Evolutionary conservation across 1,139 yeast species (phyloP).

Genomic region (Zygotorulaspora mrakii): DNA sequence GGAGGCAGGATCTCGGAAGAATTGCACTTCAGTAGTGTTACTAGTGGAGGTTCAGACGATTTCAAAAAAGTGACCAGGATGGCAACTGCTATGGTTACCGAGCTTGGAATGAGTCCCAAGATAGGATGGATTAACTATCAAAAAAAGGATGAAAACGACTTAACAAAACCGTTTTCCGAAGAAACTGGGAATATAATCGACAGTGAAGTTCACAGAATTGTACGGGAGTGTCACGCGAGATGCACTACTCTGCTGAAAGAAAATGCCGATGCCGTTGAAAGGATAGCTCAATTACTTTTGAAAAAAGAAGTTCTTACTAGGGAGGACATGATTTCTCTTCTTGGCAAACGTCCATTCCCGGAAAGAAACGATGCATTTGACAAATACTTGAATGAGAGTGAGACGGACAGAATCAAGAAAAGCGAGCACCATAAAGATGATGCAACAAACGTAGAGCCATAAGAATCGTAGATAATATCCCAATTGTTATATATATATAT

Average conservation of each 20-base stretch:
- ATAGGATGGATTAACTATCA: constrained; percentile 58
- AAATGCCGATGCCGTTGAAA: constrained; percentile 58
- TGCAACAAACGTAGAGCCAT: not conserved
- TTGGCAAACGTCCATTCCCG: constrained; percentile 74
- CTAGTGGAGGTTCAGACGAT: constrained; percentile 80
- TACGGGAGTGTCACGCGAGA: constrained; percentile 49
- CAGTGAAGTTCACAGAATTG: constrained; percentile 58
- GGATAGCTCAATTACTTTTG: constrained; percentile 65
- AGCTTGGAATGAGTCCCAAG: constrained; percentile 70
- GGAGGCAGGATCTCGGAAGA: constrained; percentile 83
- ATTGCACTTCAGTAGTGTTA: constrained; percentile 68
- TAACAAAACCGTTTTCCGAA: constrained; percentile 68
- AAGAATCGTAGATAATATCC: not conserved
- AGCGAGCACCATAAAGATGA: constrained; percentile 14
- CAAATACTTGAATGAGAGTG: constrained; percentile 54
- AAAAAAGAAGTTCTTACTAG: constrained; percentile 71
- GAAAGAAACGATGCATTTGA: constrained; percentile 79
- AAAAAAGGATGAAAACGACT: constrained; percentile 50
- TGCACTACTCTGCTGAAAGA: constrained; percentile 56
- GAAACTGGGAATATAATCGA: constrained; percentile 65
- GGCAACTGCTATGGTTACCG: constrained; percentile 75
- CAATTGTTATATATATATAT: not conserved
- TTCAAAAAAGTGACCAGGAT: constrained; percentile 73
- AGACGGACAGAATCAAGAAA: constrained; percentile 26
- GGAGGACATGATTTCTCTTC: constrained; percentile 70